Conservation (phyloP, 441 rosid genomes). For the Gossypium gossypioides region DNA sequence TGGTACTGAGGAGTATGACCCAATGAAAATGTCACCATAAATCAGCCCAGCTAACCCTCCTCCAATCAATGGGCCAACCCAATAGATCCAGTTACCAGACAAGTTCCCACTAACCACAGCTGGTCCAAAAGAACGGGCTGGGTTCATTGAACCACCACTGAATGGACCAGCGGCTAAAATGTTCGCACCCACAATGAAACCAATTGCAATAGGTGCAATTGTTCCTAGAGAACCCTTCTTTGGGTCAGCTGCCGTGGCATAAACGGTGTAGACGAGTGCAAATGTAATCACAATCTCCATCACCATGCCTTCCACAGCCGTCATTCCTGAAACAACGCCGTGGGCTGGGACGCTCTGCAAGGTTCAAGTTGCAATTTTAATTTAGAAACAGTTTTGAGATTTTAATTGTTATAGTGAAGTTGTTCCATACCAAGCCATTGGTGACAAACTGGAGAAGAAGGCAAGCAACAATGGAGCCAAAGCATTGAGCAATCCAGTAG, state of each 20-base stretch:
- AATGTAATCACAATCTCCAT: slow-evolving; percentile 81
- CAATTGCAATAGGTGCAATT: slow-evolving; percentile 77
- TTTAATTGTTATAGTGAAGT: not conserved
- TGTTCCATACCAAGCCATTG: slow-evolving; percentile 29
- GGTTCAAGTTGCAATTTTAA: not conserved
- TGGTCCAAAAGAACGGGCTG: slow-evolving; percentile 78
- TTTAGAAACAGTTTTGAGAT: not conserved
- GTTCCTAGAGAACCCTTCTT: slow-evolving; percentile 62
- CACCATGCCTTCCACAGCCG: slow-evolving; percentile 40
- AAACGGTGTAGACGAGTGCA: slow-evolving; percentile 69
- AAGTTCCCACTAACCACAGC: slow-evolving; percentile 70
- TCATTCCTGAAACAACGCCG: slow-evolving; percentile 47
- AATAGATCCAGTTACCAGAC: slow-evolving; percentile 61
- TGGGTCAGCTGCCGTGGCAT: slow-evolving; percentile 78
- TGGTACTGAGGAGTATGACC: slow-evolving; percentile 29
- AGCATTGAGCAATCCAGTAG: slow-evolving; percentile 78
- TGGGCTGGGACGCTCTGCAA: slow-evolving; percentile 47
- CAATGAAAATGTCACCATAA: slow-evolving; percentile 59
- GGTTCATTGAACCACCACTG: slow-evolving; percentile 89
- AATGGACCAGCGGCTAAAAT: slow-evolving; percentile 85
- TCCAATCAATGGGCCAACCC: slow-evolving; percentile 73
- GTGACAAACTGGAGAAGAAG: slow-evolving; percentile 66
- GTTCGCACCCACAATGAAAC: slow-evolving; percentile 81
- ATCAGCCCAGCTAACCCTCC: slow-evolving; percentile 75
- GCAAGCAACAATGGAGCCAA: slow-evolving; percentile 78